These are phyloP conservation scores for Beverwykella pulmonaria DNA, from an alignment of 495 filamentous ascomycete species.

Conservation along the genomic window DNA sequence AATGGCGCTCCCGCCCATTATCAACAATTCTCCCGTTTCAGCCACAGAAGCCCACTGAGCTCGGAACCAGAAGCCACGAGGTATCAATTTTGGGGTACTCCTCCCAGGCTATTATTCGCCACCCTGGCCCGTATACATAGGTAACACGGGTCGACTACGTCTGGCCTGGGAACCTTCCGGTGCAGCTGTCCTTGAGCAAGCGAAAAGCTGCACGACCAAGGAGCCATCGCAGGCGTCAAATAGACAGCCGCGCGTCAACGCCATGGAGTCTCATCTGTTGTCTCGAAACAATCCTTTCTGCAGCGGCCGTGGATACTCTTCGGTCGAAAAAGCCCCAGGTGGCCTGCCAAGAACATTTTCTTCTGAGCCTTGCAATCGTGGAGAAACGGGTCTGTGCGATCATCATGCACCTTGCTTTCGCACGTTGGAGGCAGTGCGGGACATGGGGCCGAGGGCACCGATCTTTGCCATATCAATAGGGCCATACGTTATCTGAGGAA, in stretches of 20 bases:
- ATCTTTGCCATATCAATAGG: slow-evolving; percentile 14
- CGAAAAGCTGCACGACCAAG: neutral
- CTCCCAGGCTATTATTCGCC: neutral
- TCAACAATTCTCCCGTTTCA: slow-evolving; percentile 22
- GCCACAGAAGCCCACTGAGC: slow-evolving; percentile 8
- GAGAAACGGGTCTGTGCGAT: slow-evolving; percentile 23
- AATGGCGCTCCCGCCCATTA: neutral
- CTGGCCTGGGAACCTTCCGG: neutral
- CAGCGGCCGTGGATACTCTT: neutral
- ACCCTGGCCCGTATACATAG: neutral
- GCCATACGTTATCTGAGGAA: slow-evolving; percentile 18
- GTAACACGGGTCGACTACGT: neutral
- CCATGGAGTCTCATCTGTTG: neutral
- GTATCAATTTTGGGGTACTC: neutral
- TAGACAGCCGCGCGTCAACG: neutral
- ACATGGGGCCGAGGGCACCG: neutral
- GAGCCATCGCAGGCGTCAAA: neutral
- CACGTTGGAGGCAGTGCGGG: neutral
- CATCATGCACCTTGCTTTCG: neutral
- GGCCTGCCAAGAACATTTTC: neutral
- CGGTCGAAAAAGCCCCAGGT: neutral
- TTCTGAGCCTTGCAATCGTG: slow-evolving; percentile 4
- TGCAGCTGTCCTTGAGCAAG: neutral
- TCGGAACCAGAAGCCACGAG: neutral
- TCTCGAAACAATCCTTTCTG: neutral